Evolutionary conservation across 1,284 basidiomycete species (phyloP).

Genomic region (Cerioporus squamosus): DNA sequence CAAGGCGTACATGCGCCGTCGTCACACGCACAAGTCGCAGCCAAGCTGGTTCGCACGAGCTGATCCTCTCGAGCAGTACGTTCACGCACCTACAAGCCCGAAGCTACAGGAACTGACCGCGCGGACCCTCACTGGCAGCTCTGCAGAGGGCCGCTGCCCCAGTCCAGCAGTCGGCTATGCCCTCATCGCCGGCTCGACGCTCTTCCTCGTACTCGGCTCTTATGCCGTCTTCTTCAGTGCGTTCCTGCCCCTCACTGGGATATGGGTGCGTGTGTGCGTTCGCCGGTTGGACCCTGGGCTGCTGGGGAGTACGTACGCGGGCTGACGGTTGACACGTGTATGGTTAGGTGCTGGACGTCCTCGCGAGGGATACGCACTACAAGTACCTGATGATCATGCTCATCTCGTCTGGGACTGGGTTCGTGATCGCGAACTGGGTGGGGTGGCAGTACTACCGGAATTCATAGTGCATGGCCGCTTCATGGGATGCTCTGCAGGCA

Average conservation of each 20-base stretch:
- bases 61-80: constrained; percentile 13
- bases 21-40: constrained; percentile 19
- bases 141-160: constrained; percentile 20
- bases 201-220: constrained; percentile 61
- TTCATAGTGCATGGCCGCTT: constrained; percentile 48
- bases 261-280: constrained; percentile 46
- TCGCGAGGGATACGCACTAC: constrained; percentile 82
- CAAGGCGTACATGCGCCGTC: constrained; percentile 17
- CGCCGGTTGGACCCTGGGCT: not conserved
- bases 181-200: constrained; percentile 48
- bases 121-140: not conserved
- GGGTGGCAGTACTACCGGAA: constrained; percentile 95
- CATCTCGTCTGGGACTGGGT: constrained; percentile 82
- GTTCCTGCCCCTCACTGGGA: constrained; percentile 56
- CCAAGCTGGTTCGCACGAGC: constrained; percentile 21
- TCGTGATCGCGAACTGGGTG: constrained; percentile 96
- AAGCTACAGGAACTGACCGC: not conserved
- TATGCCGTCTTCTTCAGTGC: constrained; percentile 71
- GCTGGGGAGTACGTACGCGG: no score
- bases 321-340: not conserved
- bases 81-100: not conserved
- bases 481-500: no score
- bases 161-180: constrained; percentile 46
- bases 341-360: constrained; percentile 59
- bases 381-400: constrained; percentile 85